Conservation (phyloP, 108 stramenopile species). For the Bacterosira constricta region DNA sequence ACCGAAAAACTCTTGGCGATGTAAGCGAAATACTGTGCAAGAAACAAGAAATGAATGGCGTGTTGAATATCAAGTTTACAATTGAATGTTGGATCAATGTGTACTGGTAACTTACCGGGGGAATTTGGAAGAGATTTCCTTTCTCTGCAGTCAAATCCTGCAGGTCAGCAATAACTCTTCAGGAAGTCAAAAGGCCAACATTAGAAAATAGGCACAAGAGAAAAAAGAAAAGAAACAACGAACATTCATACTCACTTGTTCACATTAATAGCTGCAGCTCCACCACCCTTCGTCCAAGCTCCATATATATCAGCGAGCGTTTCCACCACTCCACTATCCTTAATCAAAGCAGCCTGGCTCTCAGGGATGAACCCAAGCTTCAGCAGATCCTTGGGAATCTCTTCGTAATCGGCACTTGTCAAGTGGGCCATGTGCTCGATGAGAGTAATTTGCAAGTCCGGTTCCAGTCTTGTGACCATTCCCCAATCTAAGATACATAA, state of each 20-base stretch:
- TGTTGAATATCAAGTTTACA: neutral
- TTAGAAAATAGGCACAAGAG: neutral
- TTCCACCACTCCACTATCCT: conserved; percentile 88
- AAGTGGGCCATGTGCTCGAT: conserved; percentile 97
- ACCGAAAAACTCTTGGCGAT: conserved; percentile 92
- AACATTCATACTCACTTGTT: conserved; percentile 53
- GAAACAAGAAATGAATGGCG: conserved; percentile 40
- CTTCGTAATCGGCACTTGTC: conserved; percentile 89
- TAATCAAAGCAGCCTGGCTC: conserved; percentile 71
- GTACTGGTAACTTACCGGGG: conserved; percentile 16
- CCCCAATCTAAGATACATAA: conserved; percentile 96
- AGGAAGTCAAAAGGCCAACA: neutral
- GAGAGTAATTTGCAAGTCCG: conserved; percentile 81
- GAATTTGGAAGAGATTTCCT: conserved; percentile 69
- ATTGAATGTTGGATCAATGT: neutral
- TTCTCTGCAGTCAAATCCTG: conserved; percentile 86
- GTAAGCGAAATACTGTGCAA: conserved; percentile 83
- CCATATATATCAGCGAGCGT: conserved; percentile 90
- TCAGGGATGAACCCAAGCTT: conserved; percentile 90
- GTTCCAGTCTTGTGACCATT: conserved; percentile 88
- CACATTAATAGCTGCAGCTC: conserved; percentile 90
- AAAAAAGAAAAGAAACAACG: too few species aligned
- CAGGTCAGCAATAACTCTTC: conserved; percentile 69
- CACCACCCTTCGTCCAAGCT: conserved; percentile 88
- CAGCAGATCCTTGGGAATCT: conserved; percentile 88